Evolutionary conservation across 768 basidiomycete genomes (phyloP).

Genomic region (Lactifluus subvellereus): DNA sequence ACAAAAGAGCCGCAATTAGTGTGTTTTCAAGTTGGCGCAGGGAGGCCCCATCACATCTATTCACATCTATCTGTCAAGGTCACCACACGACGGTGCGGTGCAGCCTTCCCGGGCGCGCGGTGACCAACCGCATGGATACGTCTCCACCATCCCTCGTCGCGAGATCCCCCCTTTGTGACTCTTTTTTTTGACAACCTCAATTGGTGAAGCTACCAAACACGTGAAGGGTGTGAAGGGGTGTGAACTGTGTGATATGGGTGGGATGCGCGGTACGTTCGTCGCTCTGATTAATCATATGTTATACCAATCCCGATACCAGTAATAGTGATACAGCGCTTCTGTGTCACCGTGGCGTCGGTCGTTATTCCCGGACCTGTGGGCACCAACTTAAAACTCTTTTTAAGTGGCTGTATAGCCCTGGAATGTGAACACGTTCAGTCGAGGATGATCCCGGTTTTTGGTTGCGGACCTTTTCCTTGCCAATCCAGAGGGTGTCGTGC

Average conservation of each 20-base stretch:
- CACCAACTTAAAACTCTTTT: neutral
- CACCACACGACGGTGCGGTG: neutral
- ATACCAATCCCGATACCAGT: neutral
- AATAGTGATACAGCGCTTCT: neutral
- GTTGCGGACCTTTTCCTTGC: neutral
- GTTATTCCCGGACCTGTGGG: neutral
- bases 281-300: neutral
- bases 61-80: neutral
- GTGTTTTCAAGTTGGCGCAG: neutral
- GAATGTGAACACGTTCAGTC: neutral
- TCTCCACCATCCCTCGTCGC: neutral
- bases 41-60: neutral
- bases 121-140: neutral
- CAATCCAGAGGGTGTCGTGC: neutral
- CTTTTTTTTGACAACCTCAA: neutral
- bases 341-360: neutral
- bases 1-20: neutral
- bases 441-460: conserved; percentile 2
- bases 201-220: neutral
- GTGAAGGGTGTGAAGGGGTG: neutral
- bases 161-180: too few species aligned
- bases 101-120: neutral
- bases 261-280: neutral
- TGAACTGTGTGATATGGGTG: neutral
- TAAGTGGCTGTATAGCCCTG: neutral